phyloP scores from a whole-genome alignment of 2,329 filamentous ascomycete genomes.

The Microcyclospora tardicrescens region DNA sequence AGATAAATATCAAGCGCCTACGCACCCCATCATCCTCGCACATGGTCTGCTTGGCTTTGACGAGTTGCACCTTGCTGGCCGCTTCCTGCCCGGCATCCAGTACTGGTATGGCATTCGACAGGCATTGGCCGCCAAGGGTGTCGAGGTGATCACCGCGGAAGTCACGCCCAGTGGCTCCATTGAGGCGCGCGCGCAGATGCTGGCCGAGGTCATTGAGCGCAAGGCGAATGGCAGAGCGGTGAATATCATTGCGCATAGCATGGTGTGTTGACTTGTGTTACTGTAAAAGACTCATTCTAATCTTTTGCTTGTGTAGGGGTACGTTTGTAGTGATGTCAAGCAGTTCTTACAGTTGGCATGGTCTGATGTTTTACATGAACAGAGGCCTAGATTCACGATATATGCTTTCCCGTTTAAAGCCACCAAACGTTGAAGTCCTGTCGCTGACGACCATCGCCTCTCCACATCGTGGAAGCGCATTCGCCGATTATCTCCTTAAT shows the following conservation, averaged over 20 bases:
- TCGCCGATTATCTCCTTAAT: constrained; percentile 49
- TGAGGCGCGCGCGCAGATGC: constrained; percentile 41
- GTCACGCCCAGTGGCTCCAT: constrained; percentile 49
- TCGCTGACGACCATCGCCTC: constrained; percentile 51
- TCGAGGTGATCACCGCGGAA: constrained; percentile 48
- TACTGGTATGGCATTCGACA: constrained; percentile 54
- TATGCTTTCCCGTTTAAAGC: constrained; percentile 48
- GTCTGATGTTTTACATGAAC: constrained; percentile 1
- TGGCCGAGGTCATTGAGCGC: constrained; percentile 40
- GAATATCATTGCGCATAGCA: constrained; percentile 48
- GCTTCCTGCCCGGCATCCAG: constrained; percentile 42
- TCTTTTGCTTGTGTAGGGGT: not conserved
- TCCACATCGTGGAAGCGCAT: constrained; percentile 48
- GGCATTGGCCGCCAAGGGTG: constrained; percentile 41
- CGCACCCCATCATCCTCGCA: constrained; percentile 48
- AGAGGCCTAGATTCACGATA: constrained; percentile 52
- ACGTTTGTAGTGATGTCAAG: constrained; percentile 25
- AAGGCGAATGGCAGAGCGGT: constrained; percentile 45
- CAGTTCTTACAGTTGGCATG: not conserved
- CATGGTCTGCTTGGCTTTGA: constrained; percentile 56
- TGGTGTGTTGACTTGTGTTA: constrained; percentile 13
- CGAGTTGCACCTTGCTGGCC: constrained; percentile 41
- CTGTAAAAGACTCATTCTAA: not conserved
- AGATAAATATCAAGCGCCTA: constrained; percentile 41
- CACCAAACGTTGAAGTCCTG: constrained; percentile 60